phyloP scores from a whole-genome alignment of 441 rosid genomes.

The Caryocar brasiliense region DNA sequence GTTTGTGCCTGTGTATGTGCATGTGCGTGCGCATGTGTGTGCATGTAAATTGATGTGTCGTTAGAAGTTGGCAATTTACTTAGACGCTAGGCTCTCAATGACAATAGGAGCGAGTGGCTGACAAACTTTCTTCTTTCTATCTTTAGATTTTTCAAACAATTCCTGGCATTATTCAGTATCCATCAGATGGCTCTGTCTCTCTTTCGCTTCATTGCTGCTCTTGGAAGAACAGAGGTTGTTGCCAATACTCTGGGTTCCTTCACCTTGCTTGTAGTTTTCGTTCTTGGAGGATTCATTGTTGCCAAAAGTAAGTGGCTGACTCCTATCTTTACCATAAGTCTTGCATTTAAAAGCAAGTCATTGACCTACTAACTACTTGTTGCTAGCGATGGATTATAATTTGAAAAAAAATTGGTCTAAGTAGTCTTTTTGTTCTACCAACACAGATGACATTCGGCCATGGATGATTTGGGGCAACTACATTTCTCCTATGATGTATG shows the following conservation, averaged over 20 bases:
- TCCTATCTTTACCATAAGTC: not conserved
- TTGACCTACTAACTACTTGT: not conserved
- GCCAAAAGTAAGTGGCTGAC: constrained; percentile 44
- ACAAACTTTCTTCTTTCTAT: not conserved
- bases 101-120: no score
- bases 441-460: constrained; percentile 56
- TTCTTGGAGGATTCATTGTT: constrained; percentile 82
- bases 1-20: no score
- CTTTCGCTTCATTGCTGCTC: constrained; percentile 74
- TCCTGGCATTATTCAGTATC: constrained; percentile 52
- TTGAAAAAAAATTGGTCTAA: no score
- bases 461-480: constrained; percentile 89
- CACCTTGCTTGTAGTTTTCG: constrained; percentile 56
- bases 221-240: constrained; percentile 73
- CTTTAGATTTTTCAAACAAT: constrained; percentile 71
- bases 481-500: constrained; percentile 87
- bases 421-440: not conserved
- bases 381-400: no score
- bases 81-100: no score
- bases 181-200: constrained; percentile 88
- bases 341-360: not conserved
- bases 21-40: no score
- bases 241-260: constrained; percentile 59
- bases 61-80: no score
- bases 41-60: no score